phyloP scores from a whole-genome alignment of 2,329 filamentous ascomycete species.

The Fusarium subglutinans region DNA sequence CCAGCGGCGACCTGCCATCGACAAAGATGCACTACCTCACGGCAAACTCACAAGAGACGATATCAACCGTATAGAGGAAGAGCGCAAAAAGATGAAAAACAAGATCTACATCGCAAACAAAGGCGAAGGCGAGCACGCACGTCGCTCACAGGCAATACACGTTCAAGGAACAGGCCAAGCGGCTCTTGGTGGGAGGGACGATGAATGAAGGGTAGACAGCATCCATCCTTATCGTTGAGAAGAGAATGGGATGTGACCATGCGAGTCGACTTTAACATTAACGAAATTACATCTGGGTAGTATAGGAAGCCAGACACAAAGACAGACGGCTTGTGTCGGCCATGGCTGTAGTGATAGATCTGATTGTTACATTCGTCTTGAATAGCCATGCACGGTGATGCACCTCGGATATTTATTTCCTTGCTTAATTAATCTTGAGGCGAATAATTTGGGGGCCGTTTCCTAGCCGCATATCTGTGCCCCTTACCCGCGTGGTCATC shows the following conservation, averaged over 20 bases:
- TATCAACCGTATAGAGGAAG: too few species aligned
- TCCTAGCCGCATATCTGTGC: not conserved
- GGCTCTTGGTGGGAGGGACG: not conserved
- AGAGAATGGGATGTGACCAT: not conserved
- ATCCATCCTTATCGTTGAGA: not conserved
- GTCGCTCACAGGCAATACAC: too few species aligned
- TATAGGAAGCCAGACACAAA: not conserved
- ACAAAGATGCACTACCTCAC: too few species aligned
- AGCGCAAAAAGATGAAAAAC: too few species aligned
- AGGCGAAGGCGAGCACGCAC: too few species aligned
- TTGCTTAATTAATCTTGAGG: not conserved
- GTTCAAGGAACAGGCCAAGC: not conserved
- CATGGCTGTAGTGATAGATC: not conserved
- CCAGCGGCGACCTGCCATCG: not conserved
- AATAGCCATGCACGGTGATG: not conserved
- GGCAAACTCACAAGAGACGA: too few species aligned
- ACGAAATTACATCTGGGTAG: not conserved
- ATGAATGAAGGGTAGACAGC: not conserved
- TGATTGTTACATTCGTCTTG: not conserved
- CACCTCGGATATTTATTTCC: not conserved
- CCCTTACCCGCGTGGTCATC: not conserved
- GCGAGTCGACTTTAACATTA: not conserved
- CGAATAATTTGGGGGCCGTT: not conserved
- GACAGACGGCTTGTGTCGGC: rapidly evolving
- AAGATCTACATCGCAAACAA: too few species aligned